A percentile compares a stretch with the other conserved stretches of the same genome.
Evolutionary conservation across 305 asterid genomes (phyloP).

Genomic region (Solanum hybrid): DNA sequence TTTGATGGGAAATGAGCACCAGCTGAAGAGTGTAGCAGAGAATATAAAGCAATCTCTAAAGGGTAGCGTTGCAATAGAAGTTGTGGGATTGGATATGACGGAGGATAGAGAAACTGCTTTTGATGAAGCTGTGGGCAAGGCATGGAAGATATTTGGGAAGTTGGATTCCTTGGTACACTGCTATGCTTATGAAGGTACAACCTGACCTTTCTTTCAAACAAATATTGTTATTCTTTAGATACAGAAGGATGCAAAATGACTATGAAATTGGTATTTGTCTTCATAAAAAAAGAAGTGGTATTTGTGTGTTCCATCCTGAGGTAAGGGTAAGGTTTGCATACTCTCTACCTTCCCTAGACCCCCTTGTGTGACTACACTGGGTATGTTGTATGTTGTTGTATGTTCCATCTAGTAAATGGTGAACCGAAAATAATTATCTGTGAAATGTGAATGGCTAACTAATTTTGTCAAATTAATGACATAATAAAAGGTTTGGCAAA

Average conservation of each 20-base stretch:
- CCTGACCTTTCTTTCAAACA: neutral
- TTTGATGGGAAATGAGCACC: slow-evolving; percentile 68
- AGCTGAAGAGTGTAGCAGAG: slow-evolving; percentile 39
- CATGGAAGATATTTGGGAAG: slow-evolving; percentile 38
- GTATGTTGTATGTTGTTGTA: neutral
- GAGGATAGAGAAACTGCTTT: slow-evolving; percentile 48
- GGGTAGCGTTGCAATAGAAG: slow-evolving; percentile 41
- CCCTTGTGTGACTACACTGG: neutral
- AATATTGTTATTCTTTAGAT: neutral
- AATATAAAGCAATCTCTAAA: slow-evolving; percentile 33
- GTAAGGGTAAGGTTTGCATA: neutral
- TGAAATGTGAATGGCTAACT: neutral
- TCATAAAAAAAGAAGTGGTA: neutral
- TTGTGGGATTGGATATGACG: slow-evolving; percentile 67
- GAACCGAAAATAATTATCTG: neutral
- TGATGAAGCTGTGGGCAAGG: slow-evolving; percentile 57
- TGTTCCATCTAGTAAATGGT: neutral
- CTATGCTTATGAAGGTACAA: slow-evolving; percentile 66
- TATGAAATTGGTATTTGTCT: neutral
- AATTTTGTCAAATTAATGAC: neutral
- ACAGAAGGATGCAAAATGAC: neutral
- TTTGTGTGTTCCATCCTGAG: neutral
- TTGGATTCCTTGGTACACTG: slow-evolving; percentile 78
- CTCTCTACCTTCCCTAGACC: neutral
- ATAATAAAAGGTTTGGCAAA: neutral